Evolutionary conservation across 805 yeast species (phyloP), one percentile per base, ranked within the genome.

Genomic region (Metschnikowia cerradonensis): DNA sequence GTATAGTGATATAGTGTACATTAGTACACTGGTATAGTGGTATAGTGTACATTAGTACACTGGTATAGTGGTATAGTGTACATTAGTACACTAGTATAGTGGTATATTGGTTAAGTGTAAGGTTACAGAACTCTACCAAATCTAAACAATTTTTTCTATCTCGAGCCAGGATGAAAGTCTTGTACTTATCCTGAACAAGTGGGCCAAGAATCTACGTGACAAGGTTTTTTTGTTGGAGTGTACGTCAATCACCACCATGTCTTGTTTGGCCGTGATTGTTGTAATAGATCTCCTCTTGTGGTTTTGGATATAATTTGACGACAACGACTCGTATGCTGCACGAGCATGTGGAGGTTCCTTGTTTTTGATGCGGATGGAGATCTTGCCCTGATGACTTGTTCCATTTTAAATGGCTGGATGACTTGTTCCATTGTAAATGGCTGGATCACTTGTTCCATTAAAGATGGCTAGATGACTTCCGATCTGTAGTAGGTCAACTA

Each of bases 371-470:
- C 97, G 82, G 66, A 94, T 94, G 43, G 99, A 99, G 65, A 94
- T 94, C 65, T 86, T 88, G 22, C 97, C 60, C 84, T 83, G 61
- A 94, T 94, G 51, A 92, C 99, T 73, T 94, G 99, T 72, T 92
- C 98, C 99, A 94, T 94, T 20, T 99, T 94, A 76, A 94, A 91
- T 3, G 99, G 99, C 65, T 94, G 99, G 60, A 94, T 94, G 19
- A 17, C 19, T 17, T 17, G 19, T 17, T 17, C 19, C 2, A 17
- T 17, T 17, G 2, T 2, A 17, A 2, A 17, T 17, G 19, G 3
- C 19, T 17, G 19, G 19, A 17, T 17, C 2, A 17, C 19, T 17
- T 17, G 19, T 17, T 17, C 17, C 1, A 17, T 17, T 17, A 17
- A 17, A 17, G 19, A 17, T 17, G 19, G 19, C 19, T 17, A 2